Percentiles rank a stretch among this genome's conserved stretches.
Conservation (phyloP, 129 eudicot genomes). For the Smallanthus sonchifolius region DNA sequence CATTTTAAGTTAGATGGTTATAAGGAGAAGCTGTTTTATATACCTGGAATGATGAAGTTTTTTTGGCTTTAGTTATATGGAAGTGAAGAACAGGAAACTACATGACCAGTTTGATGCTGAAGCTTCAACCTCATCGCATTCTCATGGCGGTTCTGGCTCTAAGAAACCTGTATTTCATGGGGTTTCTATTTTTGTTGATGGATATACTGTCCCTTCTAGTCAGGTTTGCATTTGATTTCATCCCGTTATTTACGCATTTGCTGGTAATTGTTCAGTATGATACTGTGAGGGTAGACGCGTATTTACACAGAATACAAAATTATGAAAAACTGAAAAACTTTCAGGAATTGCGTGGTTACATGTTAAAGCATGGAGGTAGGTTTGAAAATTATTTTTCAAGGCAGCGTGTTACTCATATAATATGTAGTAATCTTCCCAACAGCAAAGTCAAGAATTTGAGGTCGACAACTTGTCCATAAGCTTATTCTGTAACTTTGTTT, state of each 20-base stretch:
- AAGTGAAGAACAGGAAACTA: slow-evolving; percentile 76
- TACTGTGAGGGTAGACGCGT: background rate
- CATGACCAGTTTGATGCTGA: slow-evolving; percentile 82
- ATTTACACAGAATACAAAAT: background rate
- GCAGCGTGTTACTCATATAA: slow-evolving; percentile 83
- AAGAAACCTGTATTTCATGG: slow-evolving; percentile 66
- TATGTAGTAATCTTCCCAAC: slow-evolving; percentile 91
- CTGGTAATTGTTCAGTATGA: slow-evolving; percentile 8
- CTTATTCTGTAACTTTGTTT: background rate
- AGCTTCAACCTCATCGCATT: slow-evolving; percentile 64
- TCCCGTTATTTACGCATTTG: background rate
- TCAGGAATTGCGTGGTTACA: slow-evolving; percentile 80
- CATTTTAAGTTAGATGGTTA: background rate
- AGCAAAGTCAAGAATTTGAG: slow-evolving; percentile 90
- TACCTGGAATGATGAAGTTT: slow-evolving; percentile 6
- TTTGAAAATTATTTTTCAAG: slow-evolving; percentile 90
- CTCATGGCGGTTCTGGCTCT: slow-evolving; percentile 44
- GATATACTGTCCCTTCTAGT: slow-evolving; percentile 86
- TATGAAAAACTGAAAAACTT: slow-evolving; percentile 11
- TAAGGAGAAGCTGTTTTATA: background rate
- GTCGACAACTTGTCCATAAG: slow-evolving; percentile 30
- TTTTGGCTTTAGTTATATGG: slow-evolving; percentile 72
- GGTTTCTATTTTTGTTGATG: slow-evolving; percentile 93
- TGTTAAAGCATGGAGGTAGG: slow-evolving; percentile 90
- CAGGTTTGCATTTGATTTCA: slow-evolving; percentile 55